Evolutionary conservation across 371 early-diverging fungal genomes (phyloP).

Genomic region (Sporodiniella umbellata): DNA sequence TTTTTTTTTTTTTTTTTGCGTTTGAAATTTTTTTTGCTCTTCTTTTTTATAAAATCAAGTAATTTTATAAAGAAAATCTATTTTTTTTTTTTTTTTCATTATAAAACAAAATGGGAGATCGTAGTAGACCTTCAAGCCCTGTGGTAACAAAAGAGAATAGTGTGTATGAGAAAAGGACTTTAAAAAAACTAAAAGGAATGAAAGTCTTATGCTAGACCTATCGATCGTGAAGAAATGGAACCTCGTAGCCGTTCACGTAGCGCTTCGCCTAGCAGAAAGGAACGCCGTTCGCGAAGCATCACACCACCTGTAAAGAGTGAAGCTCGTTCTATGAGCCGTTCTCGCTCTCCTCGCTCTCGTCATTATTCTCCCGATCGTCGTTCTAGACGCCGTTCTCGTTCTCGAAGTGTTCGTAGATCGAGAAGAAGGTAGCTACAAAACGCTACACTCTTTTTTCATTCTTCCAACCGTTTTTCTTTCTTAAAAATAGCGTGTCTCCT

Average conservation of each 20-base stretch:
- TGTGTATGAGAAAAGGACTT: too few relatives aligned
- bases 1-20: too few relatives aligned
- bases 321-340: slow-evolving; percentile 18
- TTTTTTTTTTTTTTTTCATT: too few relatives aligned
- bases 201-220: slow-evolving; percentile 5
- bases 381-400: slow-evolving; percentile 28
- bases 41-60: too few relatives aligned
- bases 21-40: too few relatives aligned
- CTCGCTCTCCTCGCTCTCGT: slow-evolving; percentile 20
- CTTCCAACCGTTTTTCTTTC: slow-evolving; percentile 3
- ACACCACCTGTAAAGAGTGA: slow-evolving; percentile 10
- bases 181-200: background rate
- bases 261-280: slow-evolving; percentile 10
- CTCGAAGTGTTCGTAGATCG: slow-evolving; percentile 25
- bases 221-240: slow-evolving; percentile 6
- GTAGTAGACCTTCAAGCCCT: slow-evolving; percentile 19
- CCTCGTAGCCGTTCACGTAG: slow-evolving; percentile 12
- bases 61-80: too few relatives aligned
- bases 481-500: slow-evolving; percentile 18
- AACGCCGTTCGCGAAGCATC: slow-evolving; percentile 22
- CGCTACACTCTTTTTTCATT: background rate
- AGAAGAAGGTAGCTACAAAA: slow-evolving; percentile 26
- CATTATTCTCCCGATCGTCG: slow-evolving; percentile 21
- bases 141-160: slow-evolving; percentile 1
- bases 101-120: slow-evolving; percentile 18